phyloP scores from a whole-genome alignment of 2,329 filamentous ascomycete genomes.

The Sclerotinia trifoliorum region DNA sequence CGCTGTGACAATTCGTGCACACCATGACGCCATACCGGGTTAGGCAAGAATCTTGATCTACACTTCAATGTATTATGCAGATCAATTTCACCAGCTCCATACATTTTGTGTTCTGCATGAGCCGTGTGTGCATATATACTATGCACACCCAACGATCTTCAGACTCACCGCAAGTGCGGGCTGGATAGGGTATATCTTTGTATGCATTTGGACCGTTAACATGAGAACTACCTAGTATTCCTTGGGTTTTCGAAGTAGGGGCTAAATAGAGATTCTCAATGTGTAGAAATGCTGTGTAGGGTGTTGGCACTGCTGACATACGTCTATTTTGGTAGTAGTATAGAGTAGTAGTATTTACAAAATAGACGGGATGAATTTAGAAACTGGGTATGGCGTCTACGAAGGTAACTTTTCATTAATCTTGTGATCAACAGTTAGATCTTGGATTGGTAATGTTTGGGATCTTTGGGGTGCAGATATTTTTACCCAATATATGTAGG shows the following conservation, averaged over 20 bases:
- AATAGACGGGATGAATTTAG: not conserved
- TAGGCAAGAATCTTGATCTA: not conserved
- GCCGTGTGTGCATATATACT: not conserved
- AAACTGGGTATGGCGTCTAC: not conserved
- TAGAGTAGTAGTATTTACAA: constrained; percentile 4
- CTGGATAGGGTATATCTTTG: not conserved
- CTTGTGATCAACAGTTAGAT: constrained; percentile 5
- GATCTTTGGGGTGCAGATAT: not conserved
- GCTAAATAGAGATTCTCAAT: not conserved
- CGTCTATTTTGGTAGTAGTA: not conserved
- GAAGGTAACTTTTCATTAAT: not conserved
- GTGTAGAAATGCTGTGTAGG: not conserved
- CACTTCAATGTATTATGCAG: not conserved
- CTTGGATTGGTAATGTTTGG: constrained; percentile 2
- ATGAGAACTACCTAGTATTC: not conserved
- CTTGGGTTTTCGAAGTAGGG: not conserved
- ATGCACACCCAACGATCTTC: constrained; percentile 1
- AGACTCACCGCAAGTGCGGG: not conserved
- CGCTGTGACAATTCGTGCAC: not conserved
- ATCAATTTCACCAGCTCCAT: not conserved
- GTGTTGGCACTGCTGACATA: constrained; percentile 7
- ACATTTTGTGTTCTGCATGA: not conserved
- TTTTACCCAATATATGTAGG: not conserved
- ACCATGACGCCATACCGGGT: not conserved
- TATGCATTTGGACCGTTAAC: not conserved